Evolutionary conservation across 2,329 filamentous ascomycete species (phyloP).

Genomic region (Cordyceps militaris): DNA sequence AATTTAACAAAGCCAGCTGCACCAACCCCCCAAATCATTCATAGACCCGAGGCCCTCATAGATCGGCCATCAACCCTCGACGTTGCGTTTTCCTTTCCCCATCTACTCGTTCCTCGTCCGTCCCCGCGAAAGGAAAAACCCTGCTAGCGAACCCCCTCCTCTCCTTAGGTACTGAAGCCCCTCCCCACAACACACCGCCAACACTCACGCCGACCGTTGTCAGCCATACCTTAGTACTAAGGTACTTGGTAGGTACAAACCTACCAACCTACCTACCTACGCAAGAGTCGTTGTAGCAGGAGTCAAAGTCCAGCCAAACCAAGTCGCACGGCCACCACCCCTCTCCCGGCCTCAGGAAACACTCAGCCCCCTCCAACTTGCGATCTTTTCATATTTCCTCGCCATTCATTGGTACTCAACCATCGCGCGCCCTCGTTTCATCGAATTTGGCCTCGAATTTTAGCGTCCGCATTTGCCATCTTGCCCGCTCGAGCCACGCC

Average conservation of each 20-base stretch:
- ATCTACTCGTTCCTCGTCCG: not conserved
- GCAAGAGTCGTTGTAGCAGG: not conserved
- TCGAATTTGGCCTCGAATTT: too few relatives aligned
- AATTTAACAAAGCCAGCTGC: not conserved
- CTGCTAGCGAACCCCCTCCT: not conserved
- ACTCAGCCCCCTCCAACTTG: not conserved
- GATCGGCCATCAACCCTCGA: not conserved
- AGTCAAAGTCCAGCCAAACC: slow-evolving; percentile 1
- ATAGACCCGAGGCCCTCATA: too few relatives aligned
- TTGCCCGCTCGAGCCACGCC: not conserved
- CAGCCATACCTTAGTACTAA: too few relatives aligned
- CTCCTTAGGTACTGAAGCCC: not conserved
- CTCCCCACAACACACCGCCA: slow-evolving; percentile 12
- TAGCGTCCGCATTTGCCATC: not conserved
- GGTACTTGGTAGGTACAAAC: too few relatives aligned
- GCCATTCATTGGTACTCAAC: not conserved
- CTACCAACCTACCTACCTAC: not conserved
- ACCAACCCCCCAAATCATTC: not conserved
- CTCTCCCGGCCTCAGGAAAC: slow-evolving; percentile 3
- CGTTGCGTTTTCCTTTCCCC: not conserved
- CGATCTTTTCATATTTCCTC: not conserved
- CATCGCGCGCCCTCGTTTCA: not conserved
- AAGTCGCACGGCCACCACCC: slow-evolving; percentile 11
- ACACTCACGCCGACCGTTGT: slow-evolving; percentile 8
- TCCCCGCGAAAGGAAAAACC: not conserved